phyloP scores from a whole-genome alignment of 2,329 filamentous ascomycete species.

The Penicillium fuscoglaucum region DNA sequence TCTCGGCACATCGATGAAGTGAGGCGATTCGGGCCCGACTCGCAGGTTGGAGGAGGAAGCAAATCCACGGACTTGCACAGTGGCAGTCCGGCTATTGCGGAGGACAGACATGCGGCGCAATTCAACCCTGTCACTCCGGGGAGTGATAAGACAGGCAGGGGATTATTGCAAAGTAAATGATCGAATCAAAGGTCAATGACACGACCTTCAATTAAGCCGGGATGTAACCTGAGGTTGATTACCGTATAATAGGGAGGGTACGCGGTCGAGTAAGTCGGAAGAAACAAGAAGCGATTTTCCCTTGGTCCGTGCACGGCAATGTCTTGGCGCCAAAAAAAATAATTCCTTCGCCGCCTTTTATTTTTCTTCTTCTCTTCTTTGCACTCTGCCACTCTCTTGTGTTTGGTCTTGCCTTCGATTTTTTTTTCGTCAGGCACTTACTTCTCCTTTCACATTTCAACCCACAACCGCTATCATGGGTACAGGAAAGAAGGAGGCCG shows the following conservation, averaged over 20 bases:
- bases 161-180: not conserved
- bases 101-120: constrained; percentile 38
- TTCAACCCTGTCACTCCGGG: not conserved
- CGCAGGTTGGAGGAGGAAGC: constrained; percentile 38
- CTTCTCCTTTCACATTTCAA: constrained; percentile 18
- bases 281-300: constrained; percentile 40
- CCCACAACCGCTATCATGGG: constrained; percentile 62
- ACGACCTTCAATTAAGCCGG: constrained; percentile 7
- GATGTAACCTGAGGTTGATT: constrained; percentile 9
- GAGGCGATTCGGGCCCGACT: constrained; percentile 73
- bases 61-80: constrained; percentile 43
- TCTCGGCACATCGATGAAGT: constrained; percentile 78
- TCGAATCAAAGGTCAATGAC: constrained; percentile 4
- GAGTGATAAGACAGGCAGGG: not conserved
- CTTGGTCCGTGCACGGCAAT: constrained; percentile 39
- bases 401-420: constrained; percentile 31
- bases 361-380: constrained; percentile 32
- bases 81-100: constrained; percentile 39
- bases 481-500: constrained; percentile 86
- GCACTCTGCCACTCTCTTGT: constrained; percentile 34
- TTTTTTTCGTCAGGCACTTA: constrained; percentile 29
- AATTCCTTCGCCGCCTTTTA: constrained; percentile 28
- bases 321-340: constrained; percentile 42
- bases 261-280: constrained; percentile 26
- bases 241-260: constrained; percentile 19